Base-by-base conservation (phyloP, 1,284 basidiomycete species). In the Rhodotorula sp. region DNA sequence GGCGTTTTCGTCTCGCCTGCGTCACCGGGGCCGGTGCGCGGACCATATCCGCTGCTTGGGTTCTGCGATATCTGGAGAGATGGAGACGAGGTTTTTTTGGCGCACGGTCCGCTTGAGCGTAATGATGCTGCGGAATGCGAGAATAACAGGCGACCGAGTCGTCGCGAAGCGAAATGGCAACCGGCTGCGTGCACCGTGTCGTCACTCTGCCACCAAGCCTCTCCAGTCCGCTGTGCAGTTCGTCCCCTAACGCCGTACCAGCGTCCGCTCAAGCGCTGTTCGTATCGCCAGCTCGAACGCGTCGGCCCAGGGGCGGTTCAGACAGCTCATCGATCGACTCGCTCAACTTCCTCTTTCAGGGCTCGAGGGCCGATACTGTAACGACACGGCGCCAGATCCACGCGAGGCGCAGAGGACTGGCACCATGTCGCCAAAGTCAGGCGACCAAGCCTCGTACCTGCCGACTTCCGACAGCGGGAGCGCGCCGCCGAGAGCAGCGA, bases 361-460 rank as follows among this genome's bases (percentile, higher is more conserved):
- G 1, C 15, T 14, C 5, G 7, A 18, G 5, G 18, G 48, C 48
- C 48, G 48, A 16, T 21, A n/a, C n/a, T n/a, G n/a, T n/a, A 49
- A 39, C 34, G 34, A 14, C 48, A 49, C 18, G 48, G 18, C 14
- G 5, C 14, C 52, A 56, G 52, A 16, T 26, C 2, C 21, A 12
- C 52, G n/a, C 5, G 10, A 26, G n/a, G 29, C 3, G 52, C 15
- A 26, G 12, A 3, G 15, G 16, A 14, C 52, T 16, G 21, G 52
- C 6, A 29, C n/a, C 26, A n/a, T 26, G 23, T 6, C 54, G 12
- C 14, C 54, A 29, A 56, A 62, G 31, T 14, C 48, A 3, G 61
- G 61, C 61, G 48, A 62, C 49, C 61, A 62, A 46, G 31, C 48
- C 48, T 49, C 61, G 49, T 62, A 62, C 54, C 26, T 56, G 54